phyloP scores from a whole-genome alignment of 306 rosid genomes.

The Vachellia collinsii region DNA sequence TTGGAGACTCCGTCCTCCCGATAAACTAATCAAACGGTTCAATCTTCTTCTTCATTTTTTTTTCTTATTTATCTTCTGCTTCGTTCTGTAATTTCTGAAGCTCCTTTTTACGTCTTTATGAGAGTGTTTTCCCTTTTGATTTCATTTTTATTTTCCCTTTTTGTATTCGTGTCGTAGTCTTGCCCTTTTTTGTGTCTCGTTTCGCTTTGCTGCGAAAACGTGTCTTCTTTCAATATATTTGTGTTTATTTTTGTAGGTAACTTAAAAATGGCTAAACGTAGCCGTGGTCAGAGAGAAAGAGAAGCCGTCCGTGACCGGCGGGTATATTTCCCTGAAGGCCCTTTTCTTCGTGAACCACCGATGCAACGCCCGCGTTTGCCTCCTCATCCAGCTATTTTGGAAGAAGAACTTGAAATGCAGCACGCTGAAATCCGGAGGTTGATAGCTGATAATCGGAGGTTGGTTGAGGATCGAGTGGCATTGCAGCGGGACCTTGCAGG shows the following conservation, averaged over 20 bases:
- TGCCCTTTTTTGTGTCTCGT: neutral
- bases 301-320: constrained; percentile 60
- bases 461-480: constrained; percentile 66
- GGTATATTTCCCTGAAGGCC: constrained; percentile 70
- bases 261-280: constrained; percentile 67
- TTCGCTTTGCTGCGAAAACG: neutral
- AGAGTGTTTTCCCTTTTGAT: neutral
- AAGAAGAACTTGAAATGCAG: constrained; percentile 82
- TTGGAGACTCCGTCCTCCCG: neutral
- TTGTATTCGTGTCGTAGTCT: neutral
- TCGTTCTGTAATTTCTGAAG: constrained; percentile 9
- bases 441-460: constrained; percentile 67
- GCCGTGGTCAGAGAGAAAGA: constrained; percentile 64
- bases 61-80: constrained; percentile 19
- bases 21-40: neutral
- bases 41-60: neutral
- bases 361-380: constrained; percentile 54
- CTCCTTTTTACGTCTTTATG: neutral
- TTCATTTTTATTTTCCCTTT: neutral
- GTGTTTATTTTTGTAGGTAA: constrained; percentile 41
- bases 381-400: constrained; percentile 80
- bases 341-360: constrained; percentile 61
- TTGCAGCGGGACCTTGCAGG: constrained; percentile 73
- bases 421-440: constrained; percentile 66
- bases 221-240: constrained; percentile 6